Conservation (phyloP, 2,329 filamentous ascomycete genomes). For the Fusarium sp. region DNA sequence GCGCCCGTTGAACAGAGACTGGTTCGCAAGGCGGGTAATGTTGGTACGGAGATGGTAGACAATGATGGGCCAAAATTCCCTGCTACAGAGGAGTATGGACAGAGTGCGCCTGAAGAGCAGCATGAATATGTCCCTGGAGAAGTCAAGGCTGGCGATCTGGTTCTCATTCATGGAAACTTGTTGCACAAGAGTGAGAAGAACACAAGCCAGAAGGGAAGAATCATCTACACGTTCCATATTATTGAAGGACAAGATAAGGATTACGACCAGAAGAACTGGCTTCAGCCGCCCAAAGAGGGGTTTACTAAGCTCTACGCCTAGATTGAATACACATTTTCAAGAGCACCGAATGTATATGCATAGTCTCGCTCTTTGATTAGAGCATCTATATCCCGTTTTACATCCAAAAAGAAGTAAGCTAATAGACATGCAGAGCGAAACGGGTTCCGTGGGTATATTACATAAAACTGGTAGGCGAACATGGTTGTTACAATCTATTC, state of each 20-base stretch:
- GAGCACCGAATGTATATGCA: background rate
- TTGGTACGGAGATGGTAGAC: conserved; percentile 75
- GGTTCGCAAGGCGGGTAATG: conserved; percentile 68
- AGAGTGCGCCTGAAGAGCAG: conserved; percentile 52
- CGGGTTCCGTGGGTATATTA: conserved; percentile 40
- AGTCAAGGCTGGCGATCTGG: conserved; percentile 89
- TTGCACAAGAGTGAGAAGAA: conserved; percentile 98
- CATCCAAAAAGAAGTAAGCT: conserved; percentile 17
- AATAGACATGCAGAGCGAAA: conserved; percentile 14
- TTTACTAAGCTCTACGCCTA: conserved; percentile 75
- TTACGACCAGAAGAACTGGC: conserved; percentile 92
- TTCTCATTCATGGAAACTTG: conserved; percentile 95
- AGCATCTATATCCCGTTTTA: conserved; percentile 9
- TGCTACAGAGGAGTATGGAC: conserved; percentile 59
- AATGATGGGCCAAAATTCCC: conserved; percentile 77
- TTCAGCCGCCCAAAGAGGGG: conserved; percentile 83
- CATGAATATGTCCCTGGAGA: conserved; percentile 78
- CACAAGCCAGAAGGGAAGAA: conserved; percentile 83
- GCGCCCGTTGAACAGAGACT: conserved; percentile 78
- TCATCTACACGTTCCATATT: conserved; percentile 97
- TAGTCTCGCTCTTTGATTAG: conserved; percentile 1
- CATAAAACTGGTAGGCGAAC: conserved; percentile 30
- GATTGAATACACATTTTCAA: background rate
- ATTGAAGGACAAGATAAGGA: conserved; percentile 81
- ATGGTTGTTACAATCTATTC: conserved; percentile 41